phyloP scores from a whole-genome alignment of 306 rosid species.

The Parietaria judaica region DNA sequence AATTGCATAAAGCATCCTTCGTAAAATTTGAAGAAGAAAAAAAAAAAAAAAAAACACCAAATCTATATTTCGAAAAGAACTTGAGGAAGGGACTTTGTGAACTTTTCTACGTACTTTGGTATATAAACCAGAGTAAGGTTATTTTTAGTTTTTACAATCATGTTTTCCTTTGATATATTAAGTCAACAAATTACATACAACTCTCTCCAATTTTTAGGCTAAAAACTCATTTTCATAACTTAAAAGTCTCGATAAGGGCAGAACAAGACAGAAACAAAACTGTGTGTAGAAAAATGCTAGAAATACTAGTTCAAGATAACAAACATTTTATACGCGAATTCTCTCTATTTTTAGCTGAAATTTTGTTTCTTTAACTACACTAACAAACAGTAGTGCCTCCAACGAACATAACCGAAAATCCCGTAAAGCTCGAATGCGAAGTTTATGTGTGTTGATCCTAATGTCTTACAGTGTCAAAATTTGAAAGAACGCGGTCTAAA shows the following conservation, averaged over 20 bases:
- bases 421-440: not conserved
- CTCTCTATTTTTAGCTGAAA: not conserved
- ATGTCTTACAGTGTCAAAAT: conserved; percentile 38
- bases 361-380: not conserved
- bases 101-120: too few relatives aligned
- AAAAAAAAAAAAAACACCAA: too few relatives aligned
- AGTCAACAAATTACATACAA: not conserved
- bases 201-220: not conserved
- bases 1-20: too few relatives aligned
- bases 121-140: too few relatives aligned
- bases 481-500: conserved; percentile 33
- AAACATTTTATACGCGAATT: not conserved
- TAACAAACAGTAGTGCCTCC: not conserved
- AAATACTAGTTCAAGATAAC: not conserved
- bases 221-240: not conserved
- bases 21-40: too few relatives aligned
- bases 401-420: not conserved
- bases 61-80: too few relatives aligned
- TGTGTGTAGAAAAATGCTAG: too few relatives aligned
- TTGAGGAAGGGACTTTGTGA: too few relatives aligned
- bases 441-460: conserved; percentile 13
- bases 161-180: too few relatives aligned
- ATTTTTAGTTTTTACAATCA: too few relatives aligned
- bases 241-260: too few relatives aligned
- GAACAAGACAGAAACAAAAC: not conserved